Evolutionary conservation across 495 filamentous ascomycete genomes (phyloP), one percentile per base, ranked within the genome.

Genomic region (Neurospora sp.): DNA sequence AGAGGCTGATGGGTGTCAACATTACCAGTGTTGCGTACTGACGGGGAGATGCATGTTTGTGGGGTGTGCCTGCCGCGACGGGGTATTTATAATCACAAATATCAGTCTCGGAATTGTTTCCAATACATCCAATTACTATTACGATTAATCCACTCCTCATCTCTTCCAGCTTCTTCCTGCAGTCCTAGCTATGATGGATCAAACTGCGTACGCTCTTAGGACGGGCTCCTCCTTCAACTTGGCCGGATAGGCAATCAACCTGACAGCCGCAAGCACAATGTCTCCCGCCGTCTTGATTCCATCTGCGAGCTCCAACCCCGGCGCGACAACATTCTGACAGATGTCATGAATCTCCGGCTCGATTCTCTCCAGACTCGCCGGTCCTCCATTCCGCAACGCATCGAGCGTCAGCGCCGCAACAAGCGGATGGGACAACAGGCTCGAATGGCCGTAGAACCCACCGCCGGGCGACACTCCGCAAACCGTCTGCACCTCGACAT

Each of bases 361-460:
- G 1, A 61, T 61, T 35, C 53, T 35, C 2, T 16, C 5, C 14
- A 61, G 12, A 0, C 27, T 35, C 12, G 53, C 83, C 1, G 85
- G 82, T 5, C 84, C 82, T 16, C 70, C 72, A 77, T 85, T 76
- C n/a, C 31, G 73, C 69, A 86, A 74, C 16, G 84, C 84, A 74
- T 87, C 84, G 14, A 82, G 72, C 1, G 78, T 78, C 68, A 88
- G 74, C 12, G 82, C 82, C 75, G 78, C 84, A 22, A 81, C 77
- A 31, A 87, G 74, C 7, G 82, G 77, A 65, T 86, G 86, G 61
- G 80, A 83, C 72, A 86, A 73, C 22, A 83, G 76, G 8, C 81
- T 82, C 72, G 85, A 81, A 70, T 87, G 85, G 16, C 82, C 81
- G 74, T 82, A 85, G 70, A 84, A 73, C 7, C 75, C 74, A 0